Base-by-base conservation (phyloP, 1,139 yeast species). In the Lodderomyces theae region DNA sequence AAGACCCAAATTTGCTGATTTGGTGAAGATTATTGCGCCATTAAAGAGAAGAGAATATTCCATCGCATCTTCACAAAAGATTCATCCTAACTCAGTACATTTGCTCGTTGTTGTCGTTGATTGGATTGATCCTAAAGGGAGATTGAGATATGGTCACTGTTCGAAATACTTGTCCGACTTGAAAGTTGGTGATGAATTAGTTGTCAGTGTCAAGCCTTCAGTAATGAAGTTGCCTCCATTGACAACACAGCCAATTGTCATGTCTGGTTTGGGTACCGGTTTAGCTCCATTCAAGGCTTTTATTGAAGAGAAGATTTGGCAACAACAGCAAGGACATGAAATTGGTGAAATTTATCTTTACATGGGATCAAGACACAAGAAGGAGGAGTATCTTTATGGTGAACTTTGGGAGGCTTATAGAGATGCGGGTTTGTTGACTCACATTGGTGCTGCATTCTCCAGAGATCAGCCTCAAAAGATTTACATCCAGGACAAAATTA, bases 251-350 rank as follows among this genome's bases (percentile, higher is more conserved):
- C 97, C 98, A 23, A 85, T 92, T 54, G 82, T 92, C 48, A 90
- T 92, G 97, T 84, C 96, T 51, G 98, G 98, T 56, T 76, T 92
- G 52, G 98, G 98, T 66, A 92, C 98, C 43, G 98, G 98, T 49
- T 77, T 92, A 55, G 98, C 98, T 17, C 98, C 98, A 43, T 92
- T 92, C 80, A 90, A 92, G 73, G 98, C 97, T 1, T 89, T 92
- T 58, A 78, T 90, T 46, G 97, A 92, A 66, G 97, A 92, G 67
- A 90, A 89, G 72, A 79, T 86, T 55, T 88, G 95, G 90, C 97
- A 92, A 71, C 74, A 82, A 61, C 77, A 84, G 53, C 95, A 88
- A 61, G 97, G 97, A 37, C 63, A 77, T 64, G 86, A 83, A 52
- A 87, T 92, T 61, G 98, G 98, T 40, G 94, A 86, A 39, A 80